Evolutionary conservation across 495 filamentous ascomycete species (phyloP).

Genomic region (Clavariopsis aquatica): DNA sequence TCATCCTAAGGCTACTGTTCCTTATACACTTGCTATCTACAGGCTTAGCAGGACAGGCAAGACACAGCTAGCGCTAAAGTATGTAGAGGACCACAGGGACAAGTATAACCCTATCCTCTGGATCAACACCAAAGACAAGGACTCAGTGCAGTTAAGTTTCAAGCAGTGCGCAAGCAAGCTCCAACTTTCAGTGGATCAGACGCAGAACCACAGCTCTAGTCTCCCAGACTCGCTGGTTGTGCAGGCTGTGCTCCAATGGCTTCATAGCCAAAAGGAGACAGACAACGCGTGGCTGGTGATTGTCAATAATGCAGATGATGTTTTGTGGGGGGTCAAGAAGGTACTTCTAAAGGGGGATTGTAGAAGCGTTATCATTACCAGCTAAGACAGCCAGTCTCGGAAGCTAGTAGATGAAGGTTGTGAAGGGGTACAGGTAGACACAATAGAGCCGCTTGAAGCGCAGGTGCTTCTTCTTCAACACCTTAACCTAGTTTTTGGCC

Average conservation of each 20-base stretch:
- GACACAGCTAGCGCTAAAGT: no score
- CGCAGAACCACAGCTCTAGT: conserved; percentile 32
- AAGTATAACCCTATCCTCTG: conserved; percentile 41
- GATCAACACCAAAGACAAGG: conserved; percentile 38
- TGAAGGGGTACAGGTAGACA: conserved; percentile 17
- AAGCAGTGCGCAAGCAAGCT: conserved; percentile 38
- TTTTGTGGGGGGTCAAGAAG: conserved; percentile 38
- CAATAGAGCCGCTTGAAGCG: conserved; percentile 22
- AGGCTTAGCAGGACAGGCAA: no score
- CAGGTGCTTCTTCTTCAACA: conserved; percentile 22
- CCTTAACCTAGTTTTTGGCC: conserved; percentile 1
- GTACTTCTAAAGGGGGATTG: conserved; percentile 37
- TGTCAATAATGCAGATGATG: conserved; percentile 40
- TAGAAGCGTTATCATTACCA: conserved; percentile 40
- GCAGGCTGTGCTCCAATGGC: conserved; percentile 42
- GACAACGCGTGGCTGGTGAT: conserved; percentile 41
- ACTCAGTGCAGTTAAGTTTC: conserved; percentile 41
- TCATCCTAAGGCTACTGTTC: no score
- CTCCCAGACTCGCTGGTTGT: no score
- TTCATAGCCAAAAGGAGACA: conserved; percentile 31
- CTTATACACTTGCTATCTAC: no score
- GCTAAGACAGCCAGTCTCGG: conserved; percentile 30
- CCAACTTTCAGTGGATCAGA: conserved; percentile 27
- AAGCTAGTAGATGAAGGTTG: conserved; percentile 23
- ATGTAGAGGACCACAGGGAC: no score